Conservation (phyloP, 2,329 filamentous ascomycete genomes). For the Exophiala sideris region DNA sequence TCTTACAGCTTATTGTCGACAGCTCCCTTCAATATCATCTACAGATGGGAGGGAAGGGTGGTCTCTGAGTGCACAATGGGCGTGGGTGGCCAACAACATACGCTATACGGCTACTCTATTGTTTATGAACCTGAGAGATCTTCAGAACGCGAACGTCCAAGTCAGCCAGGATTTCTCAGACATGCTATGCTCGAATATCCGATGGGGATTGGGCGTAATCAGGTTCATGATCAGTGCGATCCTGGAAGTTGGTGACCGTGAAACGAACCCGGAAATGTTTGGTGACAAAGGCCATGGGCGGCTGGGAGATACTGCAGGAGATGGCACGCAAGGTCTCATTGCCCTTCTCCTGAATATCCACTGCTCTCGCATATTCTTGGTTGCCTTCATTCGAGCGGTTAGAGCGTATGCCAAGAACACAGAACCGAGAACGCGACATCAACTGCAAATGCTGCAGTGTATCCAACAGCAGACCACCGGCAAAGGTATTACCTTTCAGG, state of each 20-base stretch:
- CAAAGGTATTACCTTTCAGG: conserved; percentile 23
- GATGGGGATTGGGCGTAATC: conserved; percentile 70
- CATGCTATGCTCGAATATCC: conserved; percentile 68
- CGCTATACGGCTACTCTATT: conserved; percentile 22
- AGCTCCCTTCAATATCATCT: conserved; percentile 10
- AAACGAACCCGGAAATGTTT: conserved; percentile 27
- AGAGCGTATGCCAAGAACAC: conserved; percentile 23
- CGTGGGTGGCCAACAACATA: conserved; percentile 27
- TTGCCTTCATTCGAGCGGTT: conserved; percentile 47
- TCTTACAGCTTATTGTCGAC: conserved; percentile 16
- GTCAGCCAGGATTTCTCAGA: conserved; percentile 62
- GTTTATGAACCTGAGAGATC: conserved; percentile 19
- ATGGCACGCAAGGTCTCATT: conserved; percentile 36
- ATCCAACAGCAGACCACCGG: conserved; percentile 33
- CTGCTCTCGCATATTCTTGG: conserved; percentile 67
- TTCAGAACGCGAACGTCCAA: conserved; percentile 15
- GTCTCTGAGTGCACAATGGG: conserved; percentile 25
- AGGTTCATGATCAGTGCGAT: conserved; percentile 56
- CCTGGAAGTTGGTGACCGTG: conserved; percentile 41
- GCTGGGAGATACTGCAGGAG: conserved; percentile 21
- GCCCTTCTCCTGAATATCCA: conserved; percentile 66
- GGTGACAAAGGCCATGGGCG: conserved; percentile 12
- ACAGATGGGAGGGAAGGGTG: conserved; percentile 10
- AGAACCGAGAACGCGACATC: conserved; percentile 59
- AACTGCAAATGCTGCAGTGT: conserved; percentile 50